phyloP scores from a whole-genome alignment of 2,329 filamentous ascomycete genomes.

The Orbilia oligospora region DNA sequence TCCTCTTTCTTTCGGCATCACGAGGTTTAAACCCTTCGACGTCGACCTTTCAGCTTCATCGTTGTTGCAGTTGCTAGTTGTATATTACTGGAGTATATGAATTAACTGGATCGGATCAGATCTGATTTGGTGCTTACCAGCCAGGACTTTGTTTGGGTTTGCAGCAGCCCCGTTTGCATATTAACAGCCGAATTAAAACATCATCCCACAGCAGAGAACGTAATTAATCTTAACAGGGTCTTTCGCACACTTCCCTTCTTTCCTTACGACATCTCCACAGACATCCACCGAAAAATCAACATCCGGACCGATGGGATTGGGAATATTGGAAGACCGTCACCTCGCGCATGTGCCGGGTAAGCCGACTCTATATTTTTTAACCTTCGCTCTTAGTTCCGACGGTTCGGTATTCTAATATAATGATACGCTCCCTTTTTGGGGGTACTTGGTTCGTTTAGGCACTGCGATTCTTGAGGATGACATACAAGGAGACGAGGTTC shows the following conservation, averaged over 20 bases:
- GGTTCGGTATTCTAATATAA: conserved; percentile 29
- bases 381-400: conserved; percentile 38
- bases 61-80: neutral
- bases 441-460: conserved; percentile 31
- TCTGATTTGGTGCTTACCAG: neutral
- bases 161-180: conserved; percentile 11
- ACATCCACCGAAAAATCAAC: conserved; percentile 42
- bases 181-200: conserved; percentile 36
- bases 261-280: conserved; percentile 12
- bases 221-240: conserved; percentile 23
- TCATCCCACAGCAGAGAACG: conserved; percentile 24
- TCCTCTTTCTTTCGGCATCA: conserved; percentile 17
- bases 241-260: neutral
- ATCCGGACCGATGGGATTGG: conserved; percentile 74
- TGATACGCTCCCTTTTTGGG: neutral
- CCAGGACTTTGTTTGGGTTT: neutral
- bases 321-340: conserved; percentile 78
- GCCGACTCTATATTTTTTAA: conserved; percentile 61
- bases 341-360: conserved; percentile 82
- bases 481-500: conserved; percentile 36
- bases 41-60: conserved; percentile 4
- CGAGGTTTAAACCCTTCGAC: conserved; percentile 17
- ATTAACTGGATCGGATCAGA: neutral
- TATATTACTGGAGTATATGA: too few relatives aligned
- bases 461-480: conserved; percentile 59